These are phyloP conservation scores for Theobroma grandiflorum DNA, from an alignment of 441 rosid species.

Conservation along the genomic window DNA sequence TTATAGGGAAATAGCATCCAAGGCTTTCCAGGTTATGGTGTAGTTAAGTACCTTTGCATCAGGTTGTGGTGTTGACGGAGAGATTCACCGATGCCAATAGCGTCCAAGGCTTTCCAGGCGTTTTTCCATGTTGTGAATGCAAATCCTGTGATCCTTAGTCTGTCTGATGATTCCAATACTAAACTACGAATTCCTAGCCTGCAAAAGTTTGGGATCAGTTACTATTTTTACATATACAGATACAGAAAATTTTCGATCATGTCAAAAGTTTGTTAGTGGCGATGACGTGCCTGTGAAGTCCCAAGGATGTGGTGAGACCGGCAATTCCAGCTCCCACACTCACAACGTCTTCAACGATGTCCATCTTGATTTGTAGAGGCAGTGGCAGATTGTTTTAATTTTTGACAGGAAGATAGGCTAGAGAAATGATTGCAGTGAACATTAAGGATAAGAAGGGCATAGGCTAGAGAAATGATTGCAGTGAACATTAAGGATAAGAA, in stretches of 20 bases:
- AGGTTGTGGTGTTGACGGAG: slow-evolving; percentile 54
- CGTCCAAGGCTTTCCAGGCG: slow-evolving; percentile 85
- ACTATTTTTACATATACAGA: not conserved
- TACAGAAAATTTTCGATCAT: not conserved
- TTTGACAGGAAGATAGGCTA: no score
- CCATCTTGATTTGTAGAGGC: slow-evolving; percentile 30
- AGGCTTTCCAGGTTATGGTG: not conserved
- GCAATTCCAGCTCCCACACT: slow-evolving; percentile 83
- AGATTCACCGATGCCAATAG: slow-evolving; percentile 54
- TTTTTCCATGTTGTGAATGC: slow-evolving; percentile 61
- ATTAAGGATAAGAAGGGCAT: no score
- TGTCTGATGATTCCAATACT: slow-evolving; percentile 71
- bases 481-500: no score
- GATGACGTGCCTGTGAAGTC: slow-evolving; percentile 60
- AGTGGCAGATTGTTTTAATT: no score
- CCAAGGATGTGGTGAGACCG: slow-evolving; percentile 76
- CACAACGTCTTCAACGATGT: slow-evolving; percentile 45
- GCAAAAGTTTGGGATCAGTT: not conserved
- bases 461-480: no score
- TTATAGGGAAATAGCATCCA: not conserved
- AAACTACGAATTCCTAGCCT: slow-evolving; percentile 72
- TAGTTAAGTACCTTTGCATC: slow-evolving; percentile 46
- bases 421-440: no score
- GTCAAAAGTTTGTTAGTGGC: not conserved
- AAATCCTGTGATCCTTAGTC: slow-evolving; percentile 67